Percentiles rank a stretch among this genome's conserved stretches.
Evolutionary conservation across 768 basidiomycete species (phyloP).

Genomic region (Clitopilus hobsonii): DNA sequence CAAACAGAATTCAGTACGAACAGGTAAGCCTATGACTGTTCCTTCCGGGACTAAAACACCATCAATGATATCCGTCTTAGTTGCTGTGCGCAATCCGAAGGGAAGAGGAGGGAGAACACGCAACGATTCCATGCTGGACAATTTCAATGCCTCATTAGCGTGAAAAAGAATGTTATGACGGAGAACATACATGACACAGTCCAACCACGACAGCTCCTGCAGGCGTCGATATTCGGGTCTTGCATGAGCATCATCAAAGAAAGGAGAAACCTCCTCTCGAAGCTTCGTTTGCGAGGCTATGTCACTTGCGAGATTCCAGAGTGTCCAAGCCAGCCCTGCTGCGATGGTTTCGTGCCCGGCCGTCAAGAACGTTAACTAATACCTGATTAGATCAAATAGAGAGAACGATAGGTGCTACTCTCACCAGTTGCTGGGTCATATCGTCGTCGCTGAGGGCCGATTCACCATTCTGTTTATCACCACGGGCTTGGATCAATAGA

Average conservation of each 20-base stretch:
- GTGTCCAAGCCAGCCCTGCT: constrained; percentile 46
- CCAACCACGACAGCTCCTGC: constrained; percentile 21
- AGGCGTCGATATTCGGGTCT: constrained; percentile 35
- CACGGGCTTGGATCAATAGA: constrained; percentile 41
- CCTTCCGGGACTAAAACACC: constrained; percentile 42
- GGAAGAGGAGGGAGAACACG: constrained; percentile 39
- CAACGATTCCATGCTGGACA: constrained; percentile 39
- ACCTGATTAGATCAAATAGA: not conserved
- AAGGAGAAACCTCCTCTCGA: constrained; percentile 43
- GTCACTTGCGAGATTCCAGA: constrained; percentile 51
- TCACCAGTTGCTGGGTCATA: constrained; percentile 50
- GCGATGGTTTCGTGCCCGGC: constrained; percentile 45
- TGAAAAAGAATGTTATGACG: too few relatives aligned
- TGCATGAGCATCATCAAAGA: constrained; percentile 25
- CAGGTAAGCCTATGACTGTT: constrained; percentile 38
- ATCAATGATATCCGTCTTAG: constrained; percentile 36
- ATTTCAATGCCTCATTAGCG: too few relatives aligned
- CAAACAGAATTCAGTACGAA: constrained; percentile 9
- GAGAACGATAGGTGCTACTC: constrained; percentile 7
- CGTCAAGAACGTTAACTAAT: constrained; percentile 41
- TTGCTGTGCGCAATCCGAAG: constrained; percentile 31
- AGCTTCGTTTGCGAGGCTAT: constrained; percentile 45
- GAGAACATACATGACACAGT: too few relatives aligned
- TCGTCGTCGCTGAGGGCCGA: constrained; percentile 41
- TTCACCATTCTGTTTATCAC: constrained; percentile 24